These are phyloP conservation scores for Fusarium pininemorale DNA, from an alignment of 2,329 filamentous ascomycete species.

Conservation along the genomic window DNA sequence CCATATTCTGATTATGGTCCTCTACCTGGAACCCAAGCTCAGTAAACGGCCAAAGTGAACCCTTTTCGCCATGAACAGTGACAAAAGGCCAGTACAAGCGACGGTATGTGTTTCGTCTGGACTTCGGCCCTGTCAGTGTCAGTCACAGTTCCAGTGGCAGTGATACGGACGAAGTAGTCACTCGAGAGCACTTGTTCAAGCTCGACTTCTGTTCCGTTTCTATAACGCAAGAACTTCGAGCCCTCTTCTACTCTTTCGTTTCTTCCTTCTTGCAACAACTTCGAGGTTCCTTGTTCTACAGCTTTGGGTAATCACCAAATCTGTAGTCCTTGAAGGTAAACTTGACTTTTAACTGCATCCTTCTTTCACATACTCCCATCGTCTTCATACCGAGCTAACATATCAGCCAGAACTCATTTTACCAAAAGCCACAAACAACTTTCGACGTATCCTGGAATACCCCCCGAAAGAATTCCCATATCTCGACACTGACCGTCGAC, in stretches of 20 bases:
- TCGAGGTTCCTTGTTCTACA: neutral
- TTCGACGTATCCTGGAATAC: neutral
- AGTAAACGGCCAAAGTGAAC: neutral
- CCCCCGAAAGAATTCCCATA: neutral
- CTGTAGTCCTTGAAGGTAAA: neutral
- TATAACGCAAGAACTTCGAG: neutral
- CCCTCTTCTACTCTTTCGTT: neutral
- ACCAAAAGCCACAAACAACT: neutral
- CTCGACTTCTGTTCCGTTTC: neutral
- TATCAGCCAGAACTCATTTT: rapidly evolving
- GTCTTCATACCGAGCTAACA: neutral
- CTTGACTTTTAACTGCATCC: neutral
- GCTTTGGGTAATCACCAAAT: neutral
- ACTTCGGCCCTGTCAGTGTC: neutral
- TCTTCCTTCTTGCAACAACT: neutral
- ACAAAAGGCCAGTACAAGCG: neutral
- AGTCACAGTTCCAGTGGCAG: neutral
- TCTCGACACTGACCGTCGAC: rapidly evolving
- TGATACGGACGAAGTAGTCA: neutral
- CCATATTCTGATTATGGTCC: neutral
- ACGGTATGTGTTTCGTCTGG: neutral
- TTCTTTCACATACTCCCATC: neutral
- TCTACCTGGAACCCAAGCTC: neutral
- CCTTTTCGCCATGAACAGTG: too few species aligned
- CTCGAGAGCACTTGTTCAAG: neutral